Percentiles rank a stretch among this genome's conserved stretches.
These are phyloP conservation scores for Aphanomyces invadans DNA, from an alignment of 352 stramenopile genomes.

Conservation along the genomic window DNA sequence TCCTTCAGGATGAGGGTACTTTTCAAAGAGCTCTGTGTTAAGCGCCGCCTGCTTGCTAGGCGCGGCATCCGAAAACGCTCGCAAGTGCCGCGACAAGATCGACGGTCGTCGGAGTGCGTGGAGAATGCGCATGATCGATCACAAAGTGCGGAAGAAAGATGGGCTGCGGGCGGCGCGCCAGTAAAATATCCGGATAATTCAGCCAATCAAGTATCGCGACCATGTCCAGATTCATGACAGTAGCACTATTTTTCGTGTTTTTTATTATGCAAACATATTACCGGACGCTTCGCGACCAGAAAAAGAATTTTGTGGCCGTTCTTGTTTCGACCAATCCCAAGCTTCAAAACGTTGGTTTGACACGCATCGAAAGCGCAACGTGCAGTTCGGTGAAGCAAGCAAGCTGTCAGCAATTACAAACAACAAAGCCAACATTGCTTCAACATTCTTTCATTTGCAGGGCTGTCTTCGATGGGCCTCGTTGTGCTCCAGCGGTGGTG, in stretches of 20 bases:
- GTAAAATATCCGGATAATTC: conserved; percentile 13
- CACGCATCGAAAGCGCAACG: neutral
- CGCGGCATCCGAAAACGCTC: conserved; percentile 9
- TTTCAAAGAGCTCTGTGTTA: conserved; percentile 21
- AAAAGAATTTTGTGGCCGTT: neutral
- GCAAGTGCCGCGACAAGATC: conserved; percentile 16
- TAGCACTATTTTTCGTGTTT: neutral
- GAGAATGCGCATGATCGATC: conserved; percentile 20
- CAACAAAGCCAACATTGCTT: neutral
- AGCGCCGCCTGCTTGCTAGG: neutral
- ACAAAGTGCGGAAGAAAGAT: conserved; percentile 6
- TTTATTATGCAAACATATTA: neutral
- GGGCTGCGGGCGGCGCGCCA: conserved; percentile 3
- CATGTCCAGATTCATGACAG: neutral
- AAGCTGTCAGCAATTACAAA: neutral
- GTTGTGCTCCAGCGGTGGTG: conserved; percentile 20
- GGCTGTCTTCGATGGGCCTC: neutral
- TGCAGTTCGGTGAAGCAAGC: neutral
- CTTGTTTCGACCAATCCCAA: conserved; percentile 8
- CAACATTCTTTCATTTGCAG: conserved; percentile 12
- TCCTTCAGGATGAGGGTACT: conserved; percentile 35
- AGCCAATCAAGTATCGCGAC: neutral
- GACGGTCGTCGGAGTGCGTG: conserved; percentile 9
- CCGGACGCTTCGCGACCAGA: too few relatives aligned
- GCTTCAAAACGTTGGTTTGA: neutral